A percentile compares a stretch with the other conserved stretches of the same genome.
These are phyloP conservation scores for Rhizomucor pusillus DNA, from an alignment of 371 early-diverging fungal species.

Conservation along the genomic window DNA sequence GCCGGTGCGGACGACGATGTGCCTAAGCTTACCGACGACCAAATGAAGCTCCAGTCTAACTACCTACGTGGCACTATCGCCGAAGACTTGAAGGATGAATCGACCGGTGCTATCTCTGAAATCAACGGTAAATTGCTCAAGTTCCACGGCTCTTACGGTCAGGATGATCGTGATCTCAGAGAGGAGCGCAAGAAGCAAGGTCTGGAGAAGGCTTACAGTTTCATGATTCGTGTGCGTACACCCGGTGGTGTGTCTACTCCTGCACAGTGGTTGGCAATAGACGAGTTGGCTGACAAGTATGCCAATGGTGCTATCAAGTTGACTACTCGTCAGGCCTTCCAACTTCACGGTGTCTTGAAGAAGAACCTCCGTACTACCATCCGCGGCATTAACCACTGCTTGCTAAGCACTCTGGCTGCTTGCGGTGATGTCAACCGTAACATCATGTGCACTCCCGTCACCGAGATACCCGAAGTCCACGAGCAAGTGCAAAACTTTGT, in stretches of 20 bases:
- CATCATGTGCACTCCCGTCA: slow-evolving; percentile 89
- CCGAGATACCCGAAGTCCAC: slow-evolving; percentile 76
- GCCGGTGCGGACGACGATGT: slow-evolving; percentile 67
- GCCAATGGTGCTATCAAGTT: slow-evolving; percentile 89
- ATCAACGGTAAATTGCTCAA: slow-evolving; percentile 89
- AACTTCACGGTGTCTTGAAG: slow-evolving; percentile 93
- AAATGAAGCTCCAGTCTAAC: slow-evolving; percentile 87
- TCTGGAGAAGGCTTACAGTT: slow-evolving; percentile 86
- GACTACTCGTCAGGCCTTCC: slow-evolving; percentile 95
- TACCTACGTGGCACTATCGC: slow-evolving; percentile 90
- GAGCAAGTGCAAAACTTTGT: slow-evolving; percentile 75
- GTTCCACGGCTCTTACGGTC: slow-evolving; percentile 96
- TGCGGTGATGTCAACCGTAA: slow-evolving; percentile 98
- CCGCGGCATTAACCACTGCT: slow-evolving; percentile 82
- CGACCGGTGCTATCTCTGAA: slow-evolving; percentile 85
- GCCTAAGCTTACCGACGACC: slow-evolving; percentile 79
- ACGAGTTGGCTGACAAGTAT: slow-evolving; percentile 75
- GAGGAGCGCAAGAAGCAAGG: slow-evolving; percentile 83
- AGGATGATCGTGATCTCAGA: slow-evolving; percentile 93
- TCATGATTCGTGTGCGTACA: slow-evolving; percentile 94
- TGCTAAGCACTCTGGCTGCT: slow-evolving; percentile 91
- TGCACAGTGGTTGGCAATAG: slow-evolving; percentile 90
- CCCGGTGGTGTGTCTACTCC: slow-evolving; percentile 90
- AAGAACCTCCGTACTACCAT: slow-evolving; percentile 82
- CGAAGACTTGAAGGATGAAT: slow-evolving; percentile 76